These are phyloP conservation scores for Fusarium concolor DNA, from an alignment of 2,329 filamentous ascomycete species.

Conservation along the genomic window DNA sequence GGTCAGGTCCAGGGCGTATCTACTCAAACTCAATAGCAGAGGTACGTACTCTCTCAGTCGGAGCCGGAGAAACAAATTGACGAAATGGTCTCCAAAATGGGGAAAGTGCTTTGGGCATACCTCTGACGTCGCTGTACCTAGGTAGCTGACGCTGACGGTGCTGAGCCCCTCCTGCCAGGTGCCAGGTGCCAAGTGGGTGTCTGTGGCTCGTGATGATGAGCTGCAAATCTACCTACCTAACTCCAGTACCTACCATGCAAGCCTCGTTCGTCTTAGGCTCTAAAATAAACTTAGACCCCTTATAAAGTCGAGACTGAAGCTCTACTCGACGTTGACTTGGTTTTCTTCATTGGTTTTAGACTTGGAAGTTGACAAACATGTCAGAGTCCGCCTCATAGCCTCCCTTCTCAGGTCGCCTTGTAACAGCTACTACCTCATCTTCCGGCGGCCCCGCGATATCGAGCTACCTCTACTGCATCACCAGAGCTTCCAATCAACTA, in stretches of 20 bases:
- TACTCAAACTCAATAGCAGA: too few species aligned
- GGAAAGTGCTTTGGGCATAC: constrained; percentile 37
- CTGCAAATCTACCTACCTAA: too few species aligned
- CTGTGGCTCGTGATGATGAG: constrained; percentile 39
- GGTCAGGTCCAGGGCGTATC: background rate
- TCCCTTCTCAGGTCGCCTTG: constrained; percentile 15
- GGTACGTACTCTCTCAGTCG: constrained; percentile 4
- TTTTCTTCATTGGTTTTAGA: background rate
- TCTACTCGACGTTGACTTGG: background rate
- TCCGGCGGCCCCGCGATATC: constrained; percentile 27
- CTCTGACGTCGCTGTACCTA: constrained; percentile 40
- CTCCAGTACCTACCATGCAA: background rate
- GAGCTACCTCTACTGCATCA: constrained; percentile 12
- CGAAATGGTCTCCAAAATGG: background rate
- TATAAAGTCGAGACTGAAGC: background rate
- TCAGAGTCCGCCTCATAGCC: constrained; percentile 31
- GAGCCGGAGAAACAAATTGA: constrained; percentile 35
- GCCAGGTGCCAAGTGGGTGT: constrained; percentile 7
- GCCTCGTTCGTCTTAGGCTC: constrained; percentile 6
- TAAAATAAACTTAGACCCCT: constrained; percentile 8
- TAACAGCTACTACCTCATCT: constrained; percentile 31
- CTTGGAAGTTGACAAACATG: constrained; percentile 25
- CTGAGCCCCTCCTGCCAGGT: constrained; percentile 33
- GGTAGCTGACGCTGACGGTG: background rate
- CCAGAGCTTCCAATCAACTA: constrained; percentile 2